A percentile compares a stretch with the other conserved stretches of the same genome.
Conservation (phyloP, 257 asterid species). For the Nicotiana sylvestris region DNA sequence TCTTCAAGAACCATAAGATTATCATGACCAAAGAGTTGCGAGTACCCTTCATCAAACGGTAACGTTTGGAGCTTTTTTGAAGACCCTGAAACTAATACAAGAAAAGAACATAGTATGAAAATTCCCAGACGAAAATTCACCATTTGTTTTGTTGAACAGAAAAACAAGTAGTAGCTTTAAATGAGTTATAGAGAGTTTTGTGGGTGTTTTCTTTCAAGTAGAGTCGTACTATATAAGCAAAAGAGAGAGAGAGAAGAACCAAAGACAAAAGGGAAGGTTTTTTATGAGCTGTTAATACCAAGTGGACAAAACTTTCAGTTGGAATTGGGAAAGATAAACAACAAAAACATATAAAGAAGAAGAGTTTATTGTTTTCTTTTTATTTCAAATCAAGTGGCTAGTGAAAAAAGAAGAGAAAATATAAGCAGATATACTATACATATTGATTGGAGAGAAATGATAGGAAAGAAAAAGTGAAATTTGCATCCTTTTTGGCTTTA, state of each 20-base stretch:
- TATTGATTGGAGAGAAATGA: not conserved
- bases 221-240: conserved; percentile 33
- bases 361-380: not conserved
- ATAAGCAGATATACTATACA: not conserved
- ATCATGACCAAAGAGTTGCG: conserved; percentile 73
- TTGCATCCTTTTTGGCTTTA: not conserved
- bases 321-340: not conserved
- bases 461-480: not conserved
- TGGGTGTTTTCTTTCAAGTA: not conserved
- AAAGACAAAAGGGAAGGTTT: not conserved
- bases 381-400: not conserved
- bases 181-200: not conserved
- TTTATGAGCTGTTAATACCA: not conserved
- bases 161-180: not conserved
- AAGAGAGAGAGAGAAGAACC: conserved; percentile 7
- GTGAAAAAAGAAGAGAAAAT: not conserved
- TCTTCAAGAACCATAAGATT: conserved; percentile 69
- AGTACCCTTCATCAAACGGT: conserved; percentile 80
- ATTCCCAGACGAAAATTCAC: conserved; percentile 29
- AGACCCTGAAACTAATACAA: conserved; percentile 40
- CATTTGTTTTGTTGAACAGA: conserved; percentile 6
- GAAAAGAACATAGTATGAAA: conserved; percentile 25
- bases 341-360: not conserved
- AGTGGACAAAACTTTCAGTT: not conserved
- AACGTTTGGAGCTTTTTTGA: conserved; percentile 54